Conservation (phyloP, 2,329 filamentous ascomycete species). For the Sporothrix schenckii region DNA sequence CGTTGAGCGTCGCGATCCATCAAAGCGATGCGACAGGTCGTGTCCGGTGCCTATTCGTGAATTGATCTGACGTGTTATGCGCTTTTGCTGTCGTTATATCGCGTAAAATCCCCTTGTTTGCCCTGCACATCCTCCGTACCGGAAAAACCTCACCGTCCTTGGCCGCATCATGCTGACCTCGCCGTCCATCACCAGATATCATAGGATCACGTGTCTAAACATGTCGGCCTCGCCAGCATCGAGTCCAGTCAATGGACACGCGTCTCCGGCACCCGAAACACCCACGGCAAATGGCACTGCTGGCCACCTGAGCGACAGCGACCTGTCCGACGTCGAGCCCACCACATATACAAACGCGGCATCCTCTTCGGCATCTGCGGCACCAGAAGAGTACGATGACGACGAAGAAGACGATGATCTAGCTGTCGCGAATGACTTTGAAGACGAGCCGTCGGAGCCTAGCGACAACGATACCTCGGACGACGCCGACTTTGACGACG, state of each 20-base stretch:
- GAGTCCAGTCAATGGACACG: conserved; percentile 68
- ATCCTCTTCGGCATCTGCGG: conserved; percentile 42
- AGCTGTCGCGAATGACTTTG: conserved; percentile 40
- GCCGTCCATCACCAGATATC: conserved; percentile 59
- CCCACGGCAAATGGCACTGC: conserved; percentile 45
- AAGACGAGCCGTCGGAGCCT: conserved; percentile 52
- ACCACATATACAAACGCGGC: conserved; percentile 52
- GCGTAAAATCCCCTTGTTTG: not conserved
- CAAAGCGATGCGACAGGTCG: conserved; percentile 34
- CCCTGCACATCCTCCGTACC: not conserved
- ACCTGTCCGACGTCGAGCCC: conserved; percentile 70
- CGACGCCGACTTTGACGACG: conserved; percentile 71
- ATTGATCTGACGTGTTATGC: not conserved
- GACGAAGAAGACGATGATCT: conserved; percentile 51
- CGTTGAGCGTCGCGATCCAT: conserved; percentile 33
- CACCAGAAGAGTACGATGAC: conserved; percentile 45
- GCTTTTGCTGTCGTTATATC: conserved; percentile 25
- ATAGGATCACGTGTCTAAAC: conserved; percentile 61
- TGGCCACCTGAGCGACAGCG: conserved; percentile 67
- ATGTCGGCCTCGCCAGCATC: conserved; percentile 66
- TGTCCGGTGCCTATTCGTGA: conserved; percentile 16
- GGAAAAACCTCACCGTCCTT: conserved; percentile 40
- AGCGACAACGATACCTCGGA: conserved; percentile 62
- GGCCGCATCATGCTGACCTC: conserved; percentile 49
- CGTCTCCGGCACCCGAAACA: conserved; percentile 57